Base-by-base conservation (phyloP, 257 asterid genomes). In the Asclepias syriaca region DNA sequence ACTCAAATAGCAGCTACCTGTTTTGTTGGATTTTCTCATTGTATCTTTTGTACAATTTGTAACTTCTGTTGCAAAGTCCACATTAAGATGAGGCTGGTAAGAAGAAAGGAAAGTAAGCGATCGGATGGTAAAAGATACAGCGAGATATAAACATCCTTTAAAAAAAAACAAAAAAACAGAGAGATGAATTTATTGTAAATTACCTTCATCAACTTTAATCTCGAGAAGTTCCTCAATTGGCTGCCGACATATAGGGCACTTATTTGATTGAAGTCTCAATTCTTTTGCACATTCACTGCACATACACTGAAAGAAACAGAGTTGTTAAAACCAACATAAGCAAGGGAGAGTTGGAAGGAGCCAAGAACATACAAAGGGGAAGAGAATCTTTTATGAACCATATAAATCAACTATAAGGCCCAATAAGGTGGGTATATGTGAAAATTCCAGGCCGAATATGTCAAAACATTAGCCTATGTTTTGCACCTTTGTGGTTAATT, bases 231-330 rank as follows among this genome's bases (percentile, higher is more conserved):
- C 92, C 80, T 86, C 84, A 22, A 92, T 89, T 56, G 97, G 93
- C 76, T 89, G 96, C 73, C 96, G 88, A 72, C 97, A 92, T 65
- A 91, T 90, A 3, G 97, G 96, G 72, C 96, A 89, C 77, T 88
- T 91, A 15, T 92, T 84, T 61, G 97, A 85, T 74, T 88, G 97
- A 77, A 86, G 82, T 86, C 92, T 92, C 85, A 92, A 70, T 75
- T 83, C 90, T 73, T 92, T 88, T 55, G 97, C 97, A 45, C 97
- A 92, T 45, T 81, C 95, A 16, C 95, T 76, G 81, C 97, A 92
- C 92, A 89, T 75, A 61, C 96, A 92, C 96, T 91, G 88, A 58
- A 61, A 53, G 22, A 29, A 69, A 50, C n/a, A 69, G 21, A 72
- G 4, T 66, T 8, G 34, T 39, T 39, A 66, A 19, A 18, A 57